Evolutionary conservation across 768 basidiomycete genomes (phyloP).

Genomic region (Hypholoma sublateritium): DNA sequence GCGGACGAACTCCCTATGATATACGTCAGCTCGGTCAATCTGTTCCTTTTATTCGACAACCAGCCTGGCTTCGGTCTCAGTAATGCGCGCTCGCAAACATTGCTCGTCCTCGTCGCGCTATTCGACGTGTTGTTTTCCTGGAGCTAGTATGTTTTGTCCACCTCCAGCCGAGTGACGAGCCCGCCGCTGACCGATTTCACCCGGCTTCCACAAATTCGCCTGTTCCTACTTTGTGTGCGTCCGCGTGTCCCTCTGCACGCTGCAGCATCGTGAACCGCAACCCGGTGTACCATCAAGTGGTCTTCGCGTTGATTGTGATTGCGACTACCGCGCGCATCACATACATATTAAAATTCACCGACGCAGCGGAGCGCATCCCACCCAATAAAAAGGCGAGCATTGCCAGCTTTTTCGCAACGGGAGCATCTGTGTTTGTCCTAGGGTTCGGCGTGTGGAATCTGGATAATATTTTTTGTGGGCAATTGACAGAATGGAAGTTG

Average conservation of each 20-base stretch:
- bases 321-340: conserved; percentile 45
- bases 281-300: conserved; percentile 77
- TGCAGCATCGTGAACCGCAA: conserved; percentile 65
- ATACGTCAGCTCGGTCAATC: conserved; percentile 61
- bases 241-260: neutral
- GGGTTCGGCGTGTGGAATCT: conserved; percentile 81
- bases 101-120: conserved; percentile 35
- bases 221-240: neutral
- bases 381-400: conserved; percentile 40
- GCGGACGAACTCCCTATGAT: conserved; percentile 87
- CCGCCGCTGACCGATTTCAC: neutral
- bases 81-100: conserved; percentile 34
- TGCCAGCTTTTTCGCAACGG: conserved; percentile 47
- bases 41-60: conserved; percentile 62
- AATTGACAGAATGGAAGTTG: conserved; percentile 55
- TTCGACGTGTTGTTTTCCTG: conserved; percentile 67
- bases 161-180: neutral
- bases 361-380: conserved; percentile 40
- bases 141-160: conserved; percentile 61
- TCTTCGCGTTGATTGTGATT: conserved; percentile 64
- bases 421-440: conserved; percentile 53
- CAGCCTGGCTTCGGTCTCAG: conserved; percentile 46
- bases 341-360: conserved; percentile 50
- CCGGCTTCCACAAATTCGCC: too few relatives aligned
- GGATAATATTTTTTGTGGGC: conserved; percentile 74